phyloP scores from a whole-genome alignment of 164 flowering plant genomes.

The Magnolia officinalis region DNA sequence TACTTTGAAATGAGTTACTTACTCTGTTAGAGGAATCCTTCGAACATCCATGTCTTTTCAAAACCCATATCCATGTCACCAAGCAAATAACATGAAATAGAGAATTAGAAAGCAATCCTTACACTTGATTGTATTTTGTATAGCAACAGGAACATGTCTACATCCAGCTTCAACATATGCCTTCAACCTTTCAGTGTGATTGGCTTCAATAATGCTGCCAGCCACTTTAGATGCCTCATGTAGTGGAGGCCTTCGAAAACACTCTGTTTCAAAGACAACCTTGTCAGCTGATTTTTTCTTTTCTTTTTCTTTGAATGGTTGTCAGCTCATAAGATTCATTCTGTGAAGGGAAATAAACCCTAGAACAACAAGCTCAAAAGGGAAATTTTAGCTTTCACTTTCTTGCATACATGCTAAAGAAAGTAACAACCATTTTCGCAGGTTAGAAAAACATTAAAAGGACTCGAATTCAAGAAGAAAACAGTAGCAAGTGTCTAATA shows the following conservation, averaged over 20 bases:
- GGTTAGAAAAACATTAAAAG: no score
- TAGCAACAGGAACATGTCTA: constrained; percentile 28
- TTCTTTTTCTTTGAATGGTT: neutral
- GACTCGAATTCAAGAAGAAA: no score
- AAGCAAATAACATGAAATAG: neutral
- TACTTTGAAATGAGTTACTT: no score
- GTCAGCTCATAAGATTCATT: no score
- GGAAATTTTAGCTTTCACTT: neutral
- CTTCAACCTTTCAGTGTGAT: constrained; percentile 44
- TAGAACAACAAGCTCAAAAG: neutral
- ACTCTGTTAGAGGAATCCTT: neutral
- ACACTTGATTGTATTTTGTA: constrained; percentile 53
- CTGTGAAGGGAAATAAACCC: neutral
- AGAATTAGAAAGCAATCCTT: constrained; percentile 19
- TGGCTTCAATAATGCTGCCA: constrained; percentile 38
- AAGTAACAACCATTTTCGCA: neutral
- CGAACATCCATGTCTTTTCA: neutral
- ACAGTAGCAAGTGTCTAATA: no score
- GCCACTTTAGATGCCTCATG: constrained; percentile 40
- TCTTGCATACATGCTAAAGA: neutral
- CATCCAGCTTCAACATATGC: constrained; percentile 56
- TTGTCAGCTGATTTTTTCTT: neutral
- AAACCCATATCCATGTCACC: neutral
- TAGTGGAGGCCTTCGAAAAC: constrained; percentile 46
- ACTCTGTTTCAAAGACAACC: constrained; percentile 30